Conservation (phyloP, 75 land plant species). For the Selaginella tamariscina region DNA sequence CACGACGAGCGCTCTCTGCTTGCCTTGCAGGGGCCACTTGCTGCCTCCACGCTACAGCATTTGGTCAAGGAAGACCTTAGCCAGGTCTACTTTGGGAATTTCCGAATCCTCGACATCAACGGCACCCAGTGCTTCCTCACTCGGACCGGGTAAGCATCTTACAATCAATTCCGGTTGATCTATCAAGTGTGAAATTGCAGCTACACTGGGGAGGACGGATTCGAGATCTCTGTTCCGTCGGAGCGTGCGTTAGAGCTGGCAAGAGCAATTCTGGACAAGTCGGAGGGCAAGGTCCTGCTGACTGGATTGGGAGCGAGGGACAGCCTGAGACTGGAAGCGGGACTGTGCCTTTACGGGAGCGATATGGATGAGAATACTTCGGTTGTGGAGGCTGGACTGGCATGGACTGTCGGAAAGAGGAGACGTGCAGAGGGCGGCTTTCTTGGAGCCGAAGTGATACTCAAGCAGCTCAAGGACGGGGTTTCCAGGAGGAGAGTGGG, state of each 20-base stretch:
- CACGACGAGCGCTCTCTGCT: constrained; percentile 92
- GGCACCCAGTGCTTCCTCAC: constrained; percentile 75
- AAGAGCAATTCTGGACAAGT: constrained; percentile 71
- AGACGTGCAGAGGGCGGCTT: constrained; percentile 91
- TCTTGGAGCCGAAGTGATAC: constrained; percentile 74
- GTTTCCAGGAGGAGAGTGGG: constrained; percentile 69
- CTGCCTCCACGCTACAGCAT: constrained; percentile 62
- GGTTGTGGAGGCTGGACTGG: constrained; percentile 84
- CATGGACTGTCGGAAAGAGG: constrained; percentile 98
- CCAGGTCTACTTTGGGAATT: constrained; percentile 75
- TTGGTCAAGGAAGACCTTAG: constrained; percentile 79
- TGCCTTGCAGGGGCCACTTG: constrained; percentile 91
- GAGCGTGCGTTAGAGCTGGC: constrained; percentile 79
- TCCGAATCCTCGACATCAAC: constrained; percentile 65
- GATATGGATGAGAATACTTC: constrained; percentile 82
- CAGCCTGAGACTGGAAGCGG: constrained; percentile 94
- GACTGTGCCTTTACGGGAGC: constrained; percentile 91
- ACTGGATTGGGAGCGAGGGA: constrained; percentile 92
- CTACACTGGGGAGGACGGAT: constrained; percentile 98
- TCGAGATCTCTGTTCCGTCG: constrained; percentile 87
- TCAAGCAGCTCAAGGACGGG: constrained; percentile 74
- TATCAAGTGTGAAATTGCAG: constrained; percentile 25
- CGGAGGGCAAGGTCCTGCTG: constrained; percentile 66
- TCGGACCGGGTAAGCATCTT: constrained; percentile 67
- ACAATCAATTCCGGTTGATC: background rate